Evolutionary conservation across 2,329 filamentous ascomycete species (phyloP), one percentile per base, ranked within the genome.

Genomic region (Botrytis hyacinthi): DNA sequence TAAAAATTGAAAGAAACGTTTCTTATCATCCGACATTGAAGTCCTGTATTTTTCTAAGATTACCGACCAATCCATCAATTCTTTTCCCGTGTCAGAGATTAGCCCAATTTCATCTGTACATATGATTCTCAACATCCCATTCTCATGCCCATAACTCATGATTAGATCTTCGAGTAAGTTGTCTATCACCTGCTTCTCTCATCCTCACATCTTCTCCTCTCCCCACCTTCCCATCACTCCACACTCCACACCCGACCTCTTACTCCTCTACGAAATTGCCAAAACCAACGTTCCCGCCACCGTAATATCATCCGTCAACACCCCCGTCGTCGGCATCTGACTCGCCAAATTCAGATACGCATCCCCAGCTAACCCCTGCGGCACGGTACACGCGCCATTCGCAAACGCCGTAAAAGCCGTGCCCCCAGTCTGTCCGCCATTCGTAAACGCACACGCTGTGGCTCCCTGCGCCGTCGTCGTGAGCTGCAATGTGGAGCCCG

Each of bases 321-420:
- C 81, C 51, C 87, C 88, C 35, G 82, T 83, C 44, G 85, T 79
- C 29, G 88, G 87, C 2, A 82, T 84, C 44, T 80, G 80, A 78
- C 81, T 91, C 72, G 90, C 88, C 77, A 93, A 85, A 78, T 89
- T 89, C 78, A 93, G 86, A 82, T 92, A 93, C 68, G 88, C 87
- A 76, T 92, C 84, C 65, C 91, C 91, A 14, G 85, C 84, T 61
- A 93, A 82, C 79, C 86, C 86, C 78, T 88, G 85, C 22, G 91
- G 91, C 40, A 92, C 86, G 63, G 84, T 82, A 81, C 91, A 93
- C 75, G 84, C 86, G 5, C 84, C 84, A 60, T 84, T 82, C 59
- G 84, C 83, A 80, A 92, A 89, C 40, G 84, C 76, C 0, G 86
- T 84, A 81, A 93, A 93, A 72, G 84, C 84, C 57, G 88, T 89